Conservation (phyloP, 305 asterid genomes). For the Fraxinus albicans region DNA sequence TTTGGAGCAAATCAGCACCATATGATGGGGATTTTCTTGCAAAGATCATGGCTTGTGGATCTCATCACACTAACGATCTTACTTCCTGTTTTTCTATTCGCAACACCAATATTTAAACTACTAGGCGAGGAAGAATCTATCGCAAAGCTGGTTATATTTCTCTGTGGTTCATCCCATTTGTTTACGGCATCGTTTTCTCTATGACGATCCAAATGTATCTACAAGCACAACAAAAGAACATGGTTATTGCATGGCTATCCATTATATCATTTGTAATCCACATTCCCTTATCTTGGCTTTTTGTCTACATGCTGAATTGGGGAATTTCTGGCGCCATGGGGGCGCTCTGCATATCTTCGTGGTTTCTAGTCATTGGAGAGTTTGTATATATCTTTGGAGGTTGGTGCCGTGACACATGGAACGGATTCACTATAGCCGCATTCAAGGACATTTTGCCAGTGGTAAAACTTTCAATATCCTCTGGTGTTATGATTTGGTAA, state of each 20-base stretch:
- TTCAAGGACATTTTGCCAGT: conserved; percentile 50
- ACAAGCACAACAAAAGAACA: conserved; percentile 57
- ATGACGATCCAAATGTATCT: conserved; percentile 49
- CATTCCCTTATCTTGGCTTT: conserved; percentile 41
- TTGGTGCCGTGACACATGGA: conserved; percentile 54
- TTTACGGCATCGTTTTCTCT: conserved; percentile 31
- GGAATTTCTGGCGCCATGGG: conserved; percentile 47
- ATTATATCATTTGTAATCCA: conserved; percentile 30
- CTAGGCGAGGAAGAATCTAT: conserved; percentile 43
- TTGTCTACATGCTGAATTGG: conserved; percentile 28
- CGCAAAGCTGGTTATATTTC: conserved; percentile 42
- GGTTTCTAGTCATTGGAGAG: conserved; percentile 43
- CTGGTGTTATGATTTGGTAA: conserved; percentile 62
- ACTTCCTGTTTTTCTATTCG: conserved; percentile 43
- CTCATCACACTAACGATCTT: conserved; percentile 31
- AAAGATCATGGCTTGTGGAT: conserved; percentile 49
- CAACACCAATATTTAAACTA: conserved; percentile 34
- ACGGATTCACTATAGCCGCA: conserved; percentile 42
- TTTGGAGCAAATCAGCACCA: conserved; percentile 48
- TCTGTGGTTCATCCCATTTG: conserved; percentile 44
- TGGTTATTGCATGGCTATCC: conserved; percentile 37
- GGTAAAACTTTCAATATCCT: conserved; percentile 47
- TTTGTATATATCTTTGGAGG: conserved; percentile 44
- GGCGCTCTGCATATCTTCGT: conserved; percentile 36
- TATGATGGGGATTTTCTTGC: conserved; percentile 51